Base-by-base conservation (phyloP, 345 rosid species). In the Rhodamnia rubescens region DNA sequence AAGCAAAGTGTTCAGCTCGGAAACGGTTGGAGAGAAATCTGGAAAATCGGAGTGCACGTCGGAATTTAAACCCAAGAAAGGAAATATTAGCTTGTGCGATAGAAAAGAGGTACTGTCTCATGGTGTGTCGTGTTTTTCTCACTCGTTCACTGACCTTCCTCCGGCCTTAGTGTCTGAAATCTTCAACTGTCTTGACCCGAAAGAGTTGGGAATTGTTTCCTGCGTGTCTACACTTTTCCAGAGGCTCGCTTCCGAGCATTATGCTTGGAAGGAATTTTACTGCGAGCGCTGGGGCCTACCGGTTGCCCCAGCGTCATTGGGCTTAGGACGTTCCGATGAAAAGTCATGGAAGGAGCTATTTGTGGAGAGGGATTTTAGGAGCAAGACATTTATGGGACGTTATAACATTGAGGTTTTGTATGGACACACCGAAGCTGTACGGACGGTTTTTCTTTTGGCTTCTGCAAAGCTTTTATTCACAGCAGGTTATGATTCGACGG, bases 381-480 rank as follows among this genome's bases (percentile, higher is more conserved):
- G 97, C 86, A 92, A 87, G 92, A 94, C 85, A 10, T 94, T 95
- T 82, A 87, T 92, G 90, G 97, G 99, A 75, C 92, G 95, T 4
- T 94, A 89, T 75, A 92, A 91, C 85, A 84, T 90, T 22, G 99
- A 97, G 86, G 87, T 90, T 50, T 83, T 97, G 89, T 89, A 93
- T 89, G 99, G 99, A 83, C 99, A 97, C 87, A 93, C 95, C 4
- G 99, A 95, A 90, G 98, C 96, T 27, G 94, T 97, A 85, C 90
- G 93, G 22, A 87, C 93, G 0, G 97, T 97, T 84, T 95, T 89
- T 82, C 81, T 95, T 53, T 90, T 95, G 91, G 95, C 94, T 87
- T 94, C 98, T 27, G 94, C 94, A 15, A 97, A 94, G 88, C 98
- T 95, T 69, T 82, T 95, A 83, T 95, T 97, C 85, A 93, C 98